Evolutionary conservation across 352 stramenopile genomes (phyloP), one percentile per base, ranked within the genome.

Genomic region (Phytophthora ramorum): DNA sequence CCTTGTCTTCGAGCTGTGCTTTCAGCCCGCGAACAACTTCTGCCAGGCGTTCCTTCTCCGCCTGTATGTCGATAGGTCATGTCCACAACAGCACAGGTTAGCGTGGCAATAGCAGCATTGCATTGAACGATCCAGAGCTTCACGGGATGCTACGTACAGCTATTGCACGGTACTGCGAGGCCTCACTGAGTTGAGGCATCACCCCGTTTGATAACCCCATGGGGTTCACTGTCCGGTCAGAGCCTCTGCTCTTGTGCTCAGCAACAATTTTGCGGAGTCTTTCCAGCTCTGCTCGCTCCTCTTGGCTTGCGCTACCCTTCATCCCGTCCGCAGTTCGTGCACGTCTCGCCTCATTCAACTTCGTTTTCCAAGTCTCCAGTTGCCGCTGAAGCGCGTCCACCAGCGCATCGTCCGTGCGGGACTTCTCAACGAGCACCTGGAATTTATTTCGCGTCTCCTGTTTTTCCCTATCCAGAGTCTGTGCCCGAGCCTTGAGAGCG

Each of bases 381-480:
- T 96, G 85, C 9, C 68, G 58, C 54, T 94, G 86, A 51, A 96
- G 60, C 4, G 81, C 85, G 44, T 96, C 88, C 7, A 96, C 78
- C 7, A 96, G 66, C 20, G 80, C 78, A 48, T 96, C 88, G 52
- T 96, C 88, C 53, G 83, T 96, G 30, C 74, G 72, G 3, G 88
- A 95, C 41, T 96, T 96, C 37, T 92, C 83, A 14, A 93, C 73
- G 1, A 96, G 58, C 7, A 93, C 62, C 41, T 90, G 81, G 9
- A 96, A 71, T 40, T 91, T 89, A 34, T 57, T 65, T 26, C 83
- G 88, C 28, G 69, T 78, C 22, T 94, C 83, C 19, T 83, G 73
- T 22, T 85, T 85, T 34, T 96, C 86, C 38, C 90, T 83, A 48
- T 96, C 88, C 7, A 96, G 73, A 17, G 84, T 90, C 44, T 91